Conservation (phyloP, 1,284 basidiomycete genomes). For the Moesziomyces aphidis region DNA sequence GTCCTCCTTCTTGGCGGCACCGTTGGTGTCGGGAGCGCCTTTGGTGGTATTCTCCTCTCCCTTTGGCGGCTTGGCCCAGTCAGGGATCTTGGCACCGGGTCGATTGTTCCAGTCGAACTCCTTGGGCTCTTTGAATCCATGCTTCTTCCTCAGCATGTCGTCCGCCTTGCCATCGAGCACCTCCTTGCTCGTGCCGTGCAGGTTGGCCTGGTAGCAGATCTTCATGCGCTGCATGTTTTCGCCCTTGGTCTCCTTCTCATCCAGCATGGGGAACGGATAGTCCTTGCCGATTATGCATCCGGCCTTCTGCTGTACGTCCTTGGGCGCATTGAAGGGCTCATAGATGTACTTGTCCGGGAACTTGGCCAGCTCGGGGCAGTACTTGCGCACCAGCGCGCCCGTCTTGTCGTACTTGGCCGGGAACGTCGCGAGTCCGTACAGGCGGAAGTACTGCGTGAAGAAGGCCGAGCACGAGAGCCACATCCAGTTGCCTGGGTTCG, state of each 20-base stretch:
- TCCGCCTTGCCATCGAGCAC: slow-evolving; percentile 58
- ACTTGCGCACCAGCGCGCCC: slow-evolving; percentile 70
- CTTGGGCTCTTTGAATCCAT: slow-evolving; percentile 41
- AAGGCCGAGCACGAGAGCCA: slow-evolving; percentile 72
- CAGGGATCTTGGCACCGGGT: slow-evolving; percentile 45
- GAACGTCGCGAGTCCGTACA: slow-evolving; percentile 70
- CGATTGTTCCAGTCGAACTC: slow-evolving; percentile 37
- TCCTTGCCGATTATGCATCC: slow-evolving; percentile 60
- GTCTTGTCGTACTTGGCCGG: slow-evolving; percentile 70
- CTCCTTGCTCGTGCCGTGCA: slow-evolving; percentile 52
- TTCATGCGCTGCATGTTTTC: slow-evolving; percentile 53
- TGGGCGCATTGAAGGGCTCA: slow-evolving; percentile 55
- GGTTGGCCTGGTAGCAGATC: slow-evolving; percentile 44
- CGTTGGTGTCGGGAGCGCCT: slow-evolving; percentile 7
- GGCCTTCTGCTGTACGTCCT: slow-evolving; percentile 57
- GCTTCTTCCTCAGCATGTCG: slow-evolving; percentile 50
- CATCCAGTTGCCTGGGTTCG: slow-evolving; percentile 71
- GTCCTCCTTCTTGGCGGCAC: slow-evolving; percentile 20
- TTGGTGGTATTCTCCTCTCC: slow-evolving; percentile 28
- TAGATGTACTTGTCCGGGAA: slow-evolving; percentile 63
- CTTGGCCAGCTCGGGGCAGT: slow-evolving; percentile 68
- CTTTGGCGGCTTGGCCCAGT: slow-evolving; percentile 53
- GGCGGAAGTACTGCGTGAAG: slow-evolving; percentile 68
- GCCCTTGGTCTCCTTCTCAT: slow-evolving; percentile 59
- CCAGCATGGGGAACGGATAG: slow-evolving; percentile 59